phyloP scores from a whole-genome alignment of 2,329 filamentous ascomycete genomes.

The Graphilbum sp. region DNA sequence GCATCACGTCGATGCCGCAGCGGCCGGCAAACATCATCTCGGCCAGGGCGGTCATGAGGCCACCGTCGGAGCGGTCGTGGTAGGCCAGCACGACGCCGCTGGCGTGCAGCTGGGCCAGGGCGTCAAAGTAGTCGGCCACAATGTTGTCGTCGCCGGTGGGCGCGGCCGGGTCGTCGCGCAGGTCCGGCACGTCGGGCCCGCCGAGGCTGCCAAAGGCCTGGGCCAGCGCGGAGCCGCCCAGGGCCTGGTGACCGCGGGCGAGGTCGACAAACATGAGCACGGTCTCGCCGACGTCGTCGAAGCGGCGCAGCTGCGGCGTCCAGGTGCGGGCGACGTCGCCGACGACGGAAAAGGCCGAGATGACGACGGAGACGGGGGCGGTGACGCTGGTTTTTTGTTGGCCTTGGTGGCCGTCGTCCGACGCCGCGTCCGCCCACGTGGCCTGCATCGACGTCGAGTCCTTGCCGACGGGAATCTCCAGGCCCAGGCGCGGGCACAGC shows the following conservation, averaged over 20 bases:
- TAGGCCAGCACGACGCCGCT: conserved; percentile 64
- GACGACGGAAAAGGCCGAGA: conserved; percentile 80
- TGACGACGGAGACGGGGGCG: conserved; percentile 77
- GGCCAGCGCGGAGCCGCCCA: conserved; percentile 82
- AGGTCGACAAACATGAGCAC: conserved; percentile 85
- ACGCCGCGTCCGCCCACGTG: conserved; percentile 56
- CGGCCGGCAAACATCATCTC: conserved; percentile 99
- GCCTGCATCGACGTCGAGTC: conserved; percentile 99
- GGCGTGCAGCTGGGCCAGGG: conserved; percentile 48
- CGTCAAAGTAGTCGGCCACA: conserved; percentile 72
- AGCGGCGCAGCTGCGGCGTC: conserved; percentile 73
- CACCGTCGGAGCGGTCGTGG: conserved; percentile 87
- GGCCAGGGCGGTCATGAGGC: conserved; percentile 72
- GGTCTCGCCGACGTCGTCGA: conserved; percentile 79
- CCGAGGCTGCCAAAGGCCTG: conserved; percentile 82
- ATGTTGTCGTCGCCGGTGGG: conserved; percentile 6
- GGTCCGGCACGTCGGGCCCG: conserved; percentile 60
- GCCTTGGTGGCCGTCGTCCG: conserved; percentile 23
- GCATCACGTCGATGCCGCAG: conserved; percentile 69
- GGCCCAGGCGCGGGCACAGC: conserved; percentile 73
- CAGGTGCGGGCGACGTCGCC: conserved; percentile 73
- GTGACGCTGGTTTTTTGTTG: conserved; percentile 69
- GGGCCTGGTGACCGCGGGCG: conserved; percentile 58
- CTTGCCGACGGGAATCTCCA: conserved; percentile 92
- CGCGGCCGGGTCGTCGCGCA: conserved; percentile 41